Evolutionary conservation across 2,329 filamentous ascomycete species (phyloP), one percentile per base, ranked within the genome.

Genomic region (Aspergillus ustus): DNA sequence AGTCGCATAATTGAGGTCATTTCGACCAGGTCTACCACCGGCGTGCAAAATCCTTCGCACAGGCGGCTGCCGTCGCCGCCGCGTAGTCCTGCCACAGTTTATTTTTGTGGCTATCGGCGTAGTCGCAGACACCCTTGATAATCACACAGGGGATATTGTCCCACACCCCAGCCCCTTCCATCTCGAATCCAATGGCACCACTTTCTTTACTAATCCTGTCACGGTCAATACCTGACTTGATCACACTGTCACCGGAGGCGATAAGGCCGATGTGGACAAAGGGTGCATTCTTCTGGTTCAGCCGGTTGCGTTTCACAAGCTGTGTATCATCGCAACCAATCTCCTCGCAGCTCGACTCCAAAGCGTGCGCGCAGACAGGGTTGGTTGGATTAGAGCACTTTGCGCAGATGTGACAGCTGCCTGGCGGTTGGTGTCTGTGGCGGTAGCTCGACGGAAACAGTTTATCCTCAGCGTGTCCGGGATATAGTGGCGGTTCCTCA

Each of bases 91-190:
- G 65, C 65, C 65, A 67, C 4, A 37, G 13, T 25, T 67, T 64
- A 31, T 62, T 64, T 53, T 67, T 66, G 22, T 66, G 63, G 15
- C 59, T 61, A 48, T 67, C 65, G 11, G 63, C 63, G 59, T 67
- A 67, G 34, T 64, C 65, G 45, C 61, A 66, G 6, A 63, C 61
- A 2, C 65, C 65, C 40, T 54, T 53, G 20, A 59, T 59, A 17
- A 59, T 43, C 2, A 59, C 34, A n/a, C 55, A 40, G 20, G 55
- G 28, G 7, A 50, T n/a, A 28, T 31, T 19, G 17, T 45, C 55
- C 55, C 45, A 43, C 7, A 31, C 46, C 17, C 55, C 55, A 15
- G 55, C 46, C 4, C 46, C 55, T 37, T 57, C 55, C 55, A 57
- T 57, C n/a, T 67, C 65, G 49, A 69, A 66, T 0, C 54, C 65